A percentile compares a stretch with the other conserved stretches of the same genome.
Conservation (phyloP, 2,329 filamentous ascomycete genomes). For the Lachnellula willkommii region DNA sequence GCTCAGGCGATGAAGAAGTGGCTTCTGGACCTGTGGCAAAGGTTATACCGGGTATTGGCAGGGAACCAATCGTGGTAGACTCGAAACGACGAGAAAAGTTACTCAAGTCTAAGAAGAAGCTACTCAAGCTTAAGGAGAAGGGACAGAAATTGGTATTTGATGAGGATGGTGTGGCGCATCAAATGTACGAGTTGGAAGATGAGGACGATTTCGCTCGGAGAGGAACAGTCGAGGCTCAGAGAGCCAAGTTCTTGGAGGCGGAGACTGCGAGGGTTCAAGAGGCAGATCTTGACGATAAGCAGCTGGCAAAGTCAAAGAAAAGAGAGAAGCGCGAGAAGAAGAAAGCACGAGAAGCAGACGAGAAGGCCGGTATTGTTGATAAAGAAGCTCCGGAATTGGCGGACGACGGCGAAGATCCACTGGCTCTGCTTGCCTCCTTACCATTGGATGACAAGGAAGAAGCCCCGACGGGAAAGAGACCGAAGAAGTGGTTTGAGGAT, state of each 20-base stretch:
- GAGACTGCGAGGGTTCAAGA: constrained; percentile 66
- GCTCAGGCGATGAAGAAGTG: constrained; percentile 40
- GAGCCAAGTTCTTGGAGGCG: constrained; percentile 69
- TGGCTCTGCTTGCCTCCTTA: constrained; percentile 54
- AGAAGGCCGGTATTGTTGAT: constrained; percentile 37
- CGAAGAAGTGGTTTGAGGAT: constrained; percentile 76
- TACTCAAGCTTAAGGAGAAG: constrained; percentile 83
- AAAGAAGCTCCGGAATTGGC: constrained; percentile 25
- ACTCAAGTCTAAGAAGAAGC: constrained; percentile 90
- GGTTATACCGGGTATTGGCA: constrained; percentile 61
- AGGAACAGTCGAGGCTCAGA: constrained; percentile 71
- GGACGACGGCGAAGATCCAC: constrained; percentile 44
- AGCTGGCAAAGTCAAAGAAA: constrained; percentile 69
- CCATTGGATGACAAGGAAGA: constrained; percentile 50
- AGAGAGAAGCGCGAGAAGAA: constrained; percentile 69
- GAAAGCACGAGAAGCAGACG: constrained; percentile 59
- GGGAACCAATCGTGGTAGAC: constrained; percentile 75
- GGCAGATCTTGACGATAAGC: constrained; percentile 80
- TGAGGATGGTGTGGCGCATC: constrained; percentile 80
- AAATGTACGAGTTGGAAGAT: constrained; percentile 81
- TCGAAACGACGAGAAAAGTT: constrained; percentile 94
- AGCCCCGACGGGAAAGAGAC: constrained; percentile 53
- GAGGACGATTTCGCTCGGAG: constrained; percentile 73
- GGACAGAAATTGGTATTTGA: constrained; percentile 85
- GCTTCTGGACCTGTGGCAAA: constrained; percentile 43